Conservation (phyloP, 257 asterid genomes). For the Nicotiana benthamiana region DNA sequence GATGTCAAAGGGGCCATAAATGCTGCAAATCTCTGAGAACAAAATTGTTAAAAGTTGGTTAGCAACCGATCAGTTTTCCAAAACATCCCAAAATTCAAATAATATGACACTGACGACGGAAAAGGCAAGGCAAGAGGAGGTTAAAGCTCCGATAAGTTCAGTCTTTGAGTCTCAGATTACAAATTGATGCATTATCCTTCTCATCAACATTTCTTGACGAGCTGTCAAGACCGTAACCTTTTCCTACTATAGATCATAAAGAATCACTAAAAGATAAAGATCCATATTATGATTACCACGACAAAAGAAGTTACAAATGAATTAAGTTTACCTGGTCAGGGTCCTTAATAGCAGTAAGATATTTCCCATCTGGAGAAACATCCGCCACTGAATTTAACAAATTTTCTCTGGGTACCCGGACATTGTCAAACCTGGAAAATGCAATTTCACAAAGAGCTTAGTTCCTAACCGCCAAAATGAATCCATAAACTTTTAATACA, state of each 20-base stretch:
- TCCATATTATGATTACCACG: background rate
- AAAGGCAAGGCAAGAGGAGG: background rate
- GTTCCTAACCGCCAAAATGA: background rate
- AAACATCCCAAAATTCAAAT: background rate
- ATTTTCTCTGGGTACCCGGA: constrained; percentile 85
- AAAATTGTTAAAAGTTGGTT: constrained; percentile 11
- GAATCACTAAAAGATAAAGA: background rate
- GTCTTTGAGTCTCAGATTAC: background rate
- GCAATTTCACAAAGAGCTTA: background rate
- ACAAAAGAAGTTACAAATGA: background rate
- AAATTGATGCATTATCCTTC: background rate
- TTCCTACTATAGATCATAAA: background rate
- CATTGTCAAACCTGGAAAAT: constrained; percentile 82
- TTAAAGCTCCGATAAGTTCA: background rate
- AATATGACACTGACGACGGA: background rate
- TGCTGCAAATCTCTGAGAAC: constrained; percentile 85
- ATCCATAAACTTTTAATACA: background rate
- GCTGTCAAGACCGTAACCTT: background rate
- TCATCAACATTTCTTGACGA: background rate
- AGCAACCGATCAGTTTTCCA: background rate
- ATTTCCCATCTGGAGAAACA: constrained; percentile 81
- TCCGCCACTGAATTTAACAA: constrained; percentile 93
- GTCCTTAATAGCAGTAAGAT: constrained; percentile 78
- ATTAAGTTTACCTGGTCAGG: constrained; percentile 67
- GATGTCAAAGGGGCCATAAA: constrained; percentile 96